Base-by-base conservation (phyloP, 1,284 basidiomycete species). In the Quambalaria eucalypti region DNA sequence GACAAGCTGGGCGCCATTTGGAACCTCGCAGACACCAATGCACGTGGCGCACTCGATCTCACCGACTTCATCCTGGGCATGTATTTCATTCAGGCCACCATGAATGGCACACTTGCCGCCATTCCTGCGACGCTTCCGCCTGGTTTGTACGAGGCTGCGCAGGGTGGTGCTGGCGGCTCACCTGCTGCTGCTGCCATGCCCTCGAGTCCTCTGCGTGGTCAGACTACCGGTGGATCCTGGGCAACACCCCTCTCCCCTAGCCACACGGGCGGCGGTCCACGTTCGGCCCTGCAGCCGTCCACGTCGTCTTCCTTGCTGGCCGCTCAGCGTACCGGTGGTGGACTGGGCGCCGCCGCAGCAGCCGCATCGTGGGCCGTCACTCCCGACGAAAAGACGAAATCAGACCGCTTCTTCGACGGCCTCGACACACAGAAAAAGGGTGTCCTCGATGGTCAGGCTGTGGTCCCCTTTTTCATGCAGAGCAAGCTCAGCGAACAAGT, bases 1-100 rank as follows among this genome's bases (percentile, higher is more conserved):
- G 91, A 95, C 54, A 88, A 87, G 71, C 83, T 99, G 28, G 86
- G 88, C 38, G 87, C 89, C 74, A 95, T 98, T 77, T 99, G 95
- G 93, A 87, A 84, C 64, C 83, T 99, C 31, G 88, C 93, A 19
- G 95, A 99, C 77, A 93, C 91, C 0, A 88, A 92, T 76, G 84
- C 87, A 64, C 84, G 95, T 57, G 95, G 95, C 39, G 80, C 83
- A 2, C 83, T 99, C 57, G 95, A 98, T 74, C 80, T 85, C 23
- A 82, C 87, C 42, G 95, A 99, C 77, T 99, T 98, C 74, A 87
- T 87, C 62, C 85, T 99, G 70, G 95, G 88, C 51, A 96, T 99
- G 95, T 72, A 77, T 57, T 82, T 92, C 71, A 93, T 97, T 65
- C 92, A 96, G 77, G 85, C 83, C 40, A 81, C 83, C 49, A 97